Conservation (phyloP, 768 basidiomycete species). For the Serpula lacrymans region DNA sequence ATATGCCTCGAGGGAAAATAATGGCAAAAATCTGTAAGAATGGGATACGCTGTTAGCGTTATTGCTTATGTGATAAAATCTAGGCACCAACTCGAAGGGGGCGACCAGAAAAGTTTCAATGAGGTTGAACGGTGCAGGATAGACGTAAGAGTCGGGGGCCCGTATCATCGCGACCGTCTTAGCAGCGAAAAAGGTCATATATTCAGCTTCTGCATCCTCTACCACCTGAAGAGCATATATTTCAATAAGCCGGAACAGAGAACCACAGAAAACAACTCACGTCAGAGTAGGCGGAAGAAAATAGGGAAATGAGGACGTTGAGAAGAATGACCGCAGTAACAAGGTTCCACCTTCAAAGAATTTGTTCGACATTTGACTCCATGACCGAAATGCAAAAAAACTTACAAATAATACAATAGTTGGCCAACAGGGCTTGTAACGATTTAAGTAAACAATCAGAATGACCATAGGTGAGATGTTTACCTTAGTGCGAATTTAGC, state of each 20-base stretch:
- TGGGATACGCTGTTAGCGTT: background rate
- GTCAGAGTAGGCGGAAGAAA: conserved; percentile 88
- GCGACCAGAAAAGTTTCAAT: conserved; percentile 77
- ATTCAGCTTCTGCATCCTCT: conserved; percentile 85
- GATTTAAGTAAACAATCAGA: background rate
- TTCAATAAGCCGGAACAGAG: background rate
- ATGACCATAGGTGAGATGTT: conserved; percentile 3
- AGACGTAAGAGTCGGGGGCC: conserved; percentile 77
- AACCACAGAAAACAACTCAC: conserved; percentile 40
- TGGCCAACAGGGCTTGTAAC: conserved; percentile 53
- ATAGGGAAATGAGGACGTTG: conserved; percentile 94
- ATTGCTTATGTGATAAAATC: no score
- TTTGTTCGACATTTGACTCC: no score
- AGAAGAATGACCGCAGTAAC: conserved; percentile 80
- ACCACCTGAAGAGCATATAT: conserved; percentile 51
- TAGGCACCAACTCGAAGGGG: conserved; percentile 86
- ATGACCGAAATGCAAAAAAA: no score
- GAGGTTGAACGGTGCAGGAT: conserved; percentile 92
- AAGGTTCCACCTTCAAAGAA: conserved; percentile 68
- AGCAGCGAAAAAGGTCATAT: conserved; percentile 83
- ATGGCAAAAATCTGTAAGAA: conserved; percentile 8
- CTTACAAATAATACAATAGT: conserved; percentile 77
- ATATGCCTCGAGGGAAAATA: conserved; percentile 53
- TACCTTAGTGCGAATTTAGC: conserved; percentile 52
- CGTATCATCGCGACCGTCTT: conserved; percentile 85